These are phyloP conservation scores for Cylindrotheca closterium DNA, from an alignment of 108 stramenopile species.

Conservation along the genomic window DNA sequence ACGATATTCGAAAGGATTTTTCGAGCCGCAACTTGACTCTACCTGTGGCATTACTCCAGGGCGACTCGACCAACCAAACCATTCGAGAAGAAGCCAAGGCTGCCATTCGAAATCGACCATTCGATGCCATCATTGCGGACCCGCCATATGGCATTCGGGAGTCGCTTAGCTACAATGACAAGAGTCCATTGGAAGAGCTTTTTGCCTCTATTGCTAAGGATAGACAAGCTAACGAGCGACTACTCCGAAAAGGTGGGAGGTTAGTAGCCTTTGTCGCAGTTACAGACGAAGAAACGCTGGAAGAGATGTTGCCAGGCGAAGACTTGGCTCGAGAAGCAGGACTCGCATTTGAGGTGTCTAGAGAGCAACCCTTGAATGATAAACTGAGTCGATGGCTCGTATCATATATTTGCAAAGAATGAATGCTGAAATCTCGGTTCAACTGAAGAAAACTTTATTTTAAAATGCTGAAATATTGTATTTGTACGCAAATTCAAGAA, in stretches of 20 bases:
- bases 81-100: slow-evolving; percentile 49
- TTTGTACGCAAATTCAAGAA: too few relatives aligned
- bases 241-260: slow-evolving; percentile 55
- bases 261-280: slow-evolving; percentile 72
- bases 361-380: slow-evolving; percentile 65
- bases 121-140: slow-evolving; percentile 80
- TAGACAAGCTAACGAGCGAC: slow-evolving; percentile 35
- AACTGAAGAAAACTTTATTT: too few relatives aligned
- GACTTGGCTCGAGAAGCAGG: slow-evolving; percentile 42
- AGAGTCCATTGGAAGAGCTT: slow-evolving; percentile 51
- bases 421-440: slow-evolving; percentile 1
- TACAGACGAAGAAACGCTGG: slow-evolving; percentile 31
- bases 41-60: slow-evolving; percentile 60
- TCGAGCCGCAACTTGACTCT: slow-evolving; percentile 45
- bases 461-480: too few relatives aligned
- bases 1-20: slow-evolving; percentile 74
- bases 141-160: slow-evolving; percentile 83
- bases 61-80: slow-evolving; percentile 49
- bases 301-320: slow-evolving; percentile 41
- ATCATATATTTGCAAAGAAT: slow-evolving; percentile 43
- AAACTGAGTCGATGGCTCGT: slow-evolving; percentile 75
- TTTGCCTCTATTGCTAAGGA: slow-evolving; percentile 55
- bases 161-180: slow-evolving; percentile 27
- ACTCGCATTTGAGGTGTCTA: slow-evolving; percentile 37
- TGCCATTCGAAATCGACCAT: slow-evolving; percentile 31